Conservation (phyloP, 2,329 filamentous ascomycete species). For the Fusarium proliferatum region DNA sequence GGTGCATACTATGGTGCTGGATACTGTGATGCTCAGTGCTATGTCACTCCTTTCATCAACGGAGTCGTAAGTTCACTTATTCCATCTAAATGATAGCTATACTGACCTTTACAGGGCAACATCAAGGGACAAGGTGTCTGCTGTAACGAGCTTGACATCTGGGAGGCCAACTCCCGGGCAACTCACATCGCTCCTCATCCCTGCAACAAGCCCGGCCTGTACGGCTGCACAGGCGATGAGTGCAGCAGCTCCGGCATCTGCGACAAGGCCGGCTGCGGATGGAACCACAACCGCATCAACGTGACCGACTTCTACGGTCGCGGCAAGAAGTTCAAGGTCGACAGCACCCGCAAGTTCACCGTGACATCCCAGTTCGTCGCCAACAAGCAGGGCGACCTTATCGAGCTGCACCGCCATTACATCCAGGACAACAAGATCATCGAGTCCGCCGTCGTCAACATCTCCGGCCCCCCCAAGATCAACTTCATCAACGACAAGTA, state of each 20-base stretch:
- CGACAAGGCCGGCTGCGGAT: conserved; percentile 58
- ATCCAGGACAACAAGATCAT: conserved; percentile 52
- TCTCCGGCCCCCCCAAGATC: conserved; percentile 45
- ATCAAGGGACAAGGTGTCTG: conserved; percentile 52
- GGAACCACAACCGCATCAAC: conserved; percentile 54
- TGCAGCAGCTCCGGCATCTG: conserved; percentile 55
- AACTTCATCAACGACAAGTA: conserved; percentile 53
- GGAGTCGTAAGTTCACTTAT: conserved; percentile 53
- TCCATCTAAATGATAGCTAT: fast-evolving
- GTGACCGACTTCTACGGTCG: conserved; percentile 50
- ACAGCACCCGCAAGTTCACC: conserved; percentile 53
- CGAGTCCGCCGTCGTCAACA: conserved; percentile 31
- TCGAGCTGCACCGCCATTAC: conserved; percentile 60
- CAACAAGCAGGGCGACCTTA: conserved; percentile 55
- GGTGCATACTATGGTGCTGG: conserved; percentile 71
- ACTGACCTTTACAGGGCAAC: conserved; percentile 30
- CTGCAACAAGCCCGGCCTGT: conserved; percentile 58
- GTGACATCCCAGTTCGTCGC: conserved; percentile 64
- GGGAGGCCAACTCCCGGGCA: conserved; percentile 62
- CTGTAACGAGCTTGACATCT: conserved; percentile 67
- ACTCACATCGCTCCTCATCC: conserved; percentile 61
- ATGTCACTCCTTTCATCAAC: conserved; percentile 61
- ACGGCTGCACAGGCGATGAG: conserved; percentile 56
- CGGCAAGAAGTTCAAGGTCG: conserved; percentile 46
- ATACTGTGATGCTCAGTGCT: conserved; percentile 72